Percentiles rank a stretch among this genome's conserved stretches.
phyloP scores from a whole-genome alignment of 2,329 filamentous ascomycete genomes.

The Orbilia quercus region DNA sequence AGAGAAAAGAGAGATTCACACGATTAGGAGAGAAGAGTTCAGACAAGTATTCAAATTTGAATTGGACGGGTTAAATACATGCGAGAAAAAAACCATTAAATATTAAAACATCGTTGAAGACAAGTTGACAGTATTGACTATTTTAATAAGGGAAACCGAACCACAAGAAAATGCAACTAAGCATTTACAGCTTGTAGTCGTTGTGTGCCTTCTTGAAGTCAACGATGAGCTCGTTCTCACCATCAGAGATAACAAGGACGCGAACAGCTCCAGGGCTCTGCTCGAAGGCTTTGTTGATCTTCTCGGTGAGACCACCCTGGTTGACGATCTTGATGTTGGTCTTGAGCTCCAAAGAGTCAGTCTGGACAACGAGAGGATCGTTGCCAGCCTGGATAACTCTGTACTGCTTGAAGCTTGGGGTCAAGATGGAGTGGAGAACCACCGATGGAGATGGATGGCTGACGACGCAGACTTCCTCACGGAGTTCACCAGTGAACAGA shows the following conservation, averaged over 20 bases:
- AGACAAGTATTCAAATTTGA: conserved; percentile 42
- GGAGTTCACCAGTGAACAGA: conserved; percentile 99
- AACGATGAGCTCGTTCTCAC: conserved; percentile 91
- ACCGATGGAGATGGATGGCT: conserved; percentile 96
- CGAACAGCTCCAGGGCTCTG: conserved; percentile 92
- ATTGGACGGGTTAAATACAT: conserved; percentile 52
- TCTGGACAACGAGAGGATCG: conserved; percentile 91
- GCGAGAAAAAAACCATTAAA: conserved; percentile 54
- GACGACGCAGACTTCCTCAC: conserved; percentile 98
- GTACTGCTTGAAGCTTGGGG: conserved; percentile 99
- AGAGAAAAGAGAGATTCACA: conserved; percentile 4
- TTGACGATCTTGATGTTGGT: conserved; percentile 91
- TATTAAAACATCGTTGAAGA: conserved; percentile 53
- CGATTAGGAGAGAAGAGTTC: conserved; percentile 20
- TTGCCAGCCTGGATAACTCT: conserved; percentile 97
- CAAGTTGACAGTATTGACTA: conserved; percentile 35
- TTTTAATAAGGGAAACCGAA: conserved; percentile 37
- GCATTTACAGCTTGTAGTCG: conserved; percentile 60
- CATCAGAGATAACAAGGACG: conserved; percentile 93
- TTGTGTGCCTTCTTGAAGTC: conserved; percentile 98
- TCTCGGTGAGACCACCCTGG: conserved; percentile 87
- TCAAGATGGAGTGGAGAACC: conserved; percentile 98
- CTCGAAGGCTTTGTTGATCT: conserved; percentile 85
- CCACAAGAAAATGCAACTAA: conserved; percentile 33
- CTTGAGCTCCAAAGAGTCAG: conserved; percentile 98